Evolutionary conservation across 2,329 filamentous ascomycete genomes (phyloP).

Genomic region (Cordyceps cateniannulata): DNA sequence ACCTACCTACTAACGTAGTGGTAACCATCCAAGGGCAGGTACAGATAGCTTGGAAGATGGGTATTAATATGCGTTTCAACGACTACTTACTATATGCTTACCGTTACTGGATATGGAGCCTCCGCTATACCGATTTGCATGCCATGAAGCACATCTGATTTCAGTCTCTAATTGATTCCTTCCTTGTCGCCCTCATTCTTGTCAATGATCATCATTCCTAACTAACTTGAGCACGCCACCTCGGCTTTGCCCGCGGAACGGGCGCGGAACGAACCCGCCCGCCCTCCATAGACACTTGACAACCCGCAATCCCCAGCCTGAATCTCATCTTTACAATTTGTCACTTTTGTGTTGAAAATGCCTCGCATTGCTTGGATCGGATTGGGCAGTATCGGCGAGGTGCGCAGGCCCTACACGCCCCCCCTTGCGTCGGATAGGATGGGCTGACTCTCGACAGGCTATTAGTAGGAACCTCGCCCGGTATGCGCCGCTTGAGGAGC

Average conservation of each 20-base stretch:
- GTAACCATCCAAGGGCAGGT: too few relatives aligned
- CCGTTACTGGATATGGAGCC: too few relatives aligned
- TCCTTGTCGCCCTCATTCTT: too few relatives aligned
- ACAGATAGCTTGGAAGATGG: too few relatives aligned
- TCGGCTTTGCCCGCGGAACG: not conserved
- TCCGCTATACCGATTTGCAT: too few relatives aligned
- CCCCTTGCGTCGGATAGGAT: too few relatives aligned
- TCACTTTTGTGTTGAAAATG: not conserved
- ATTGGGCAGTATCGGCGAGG: conserved; percentile 1
- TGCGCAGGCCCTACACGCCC: not conserved
- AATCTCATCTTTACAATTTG: not conserved
- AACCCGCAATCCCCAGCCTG: not conserved
- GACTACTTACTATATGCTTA: too few relatives aligned
- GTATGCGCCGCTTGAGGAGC: not conserved
- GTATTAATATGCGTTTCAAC: too few relatives aligned
- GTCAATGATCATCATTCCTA: not conserved
- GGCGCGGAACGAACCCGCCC: not conserved
- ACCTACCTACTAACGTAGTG: too few relatives aligned
- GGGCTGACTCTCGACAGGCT: not conserved
- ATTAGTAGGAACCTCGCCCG: conserved; percentile 1
- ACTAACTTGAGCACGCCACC: not conserved
- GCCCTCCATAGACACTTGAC: not conserved
- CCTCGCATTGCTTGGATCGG: conserved; percentile 1
- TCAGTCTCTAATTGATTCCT: too few relatives aligned
- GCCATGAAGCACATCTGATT: too few relatives aligned